Evolutionary conservation across 495 filamentous ascomycete species (phyloP).

Genomic region (Xylaria cubensis): DNA sequence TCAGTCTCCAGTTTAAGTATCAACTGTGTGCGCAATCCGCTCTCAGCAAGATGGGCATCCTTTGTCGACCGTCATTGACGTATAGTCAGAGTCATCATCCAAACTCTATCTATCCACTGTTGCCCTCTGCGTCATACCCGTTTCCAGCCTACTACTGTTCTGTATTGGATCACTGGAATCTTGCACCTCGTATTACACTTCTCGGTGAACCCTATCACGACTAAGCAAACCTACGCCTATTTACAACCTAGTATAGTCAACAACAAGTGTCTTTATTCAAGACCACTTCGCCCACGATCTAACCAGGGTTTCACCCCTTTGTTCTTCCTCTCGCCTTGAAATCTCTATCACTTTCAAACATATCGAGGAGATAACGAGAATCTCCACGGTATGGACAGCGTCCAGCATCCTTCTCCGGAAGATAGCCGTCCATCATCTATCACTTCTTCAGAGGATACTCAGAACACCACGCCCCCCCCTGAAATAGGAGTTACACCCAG

Average conservation of each 20-base stretch:
- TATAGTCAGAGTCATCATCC: slow-evolving; percentile 10
- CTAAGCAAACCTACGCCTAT: background rate
- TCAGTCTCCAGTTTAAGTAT: slow-evolving; percentile 18
- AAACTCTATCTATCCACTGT: slow-evolving; percentile 19
- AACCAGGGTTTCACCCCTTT: background rate
- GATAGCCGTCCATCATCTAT: slow-evolving; percentile 7
- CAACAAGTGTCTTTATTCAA: background rate
- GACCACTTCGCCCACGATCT: background rate
- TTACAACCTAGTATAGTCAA: background rate
- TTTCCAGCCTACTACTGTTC: background rate
- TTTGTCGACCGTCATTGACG: background rate
- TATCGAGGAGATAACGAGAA: background rate
- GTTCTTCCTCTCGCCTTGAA: background rate
- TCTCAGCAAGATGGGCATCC: background rate
- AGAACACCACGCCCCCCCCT: background rate
- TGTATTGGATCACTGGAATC: background rate
- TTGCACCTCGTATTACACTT: background rate
- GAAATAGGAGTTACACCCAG: slow-evolving; percentile 8
- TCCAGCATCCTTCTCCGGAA: slow-evolving; percentile 7
- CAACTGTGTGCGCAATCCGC: background rate
- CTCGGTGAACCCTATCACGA: background rate
- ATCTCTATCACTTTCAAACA: background rate
- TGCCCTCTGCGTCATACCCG: slow-evolving; percentile 16
- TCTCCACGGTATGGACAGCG: slow-evolving; percentile 16
- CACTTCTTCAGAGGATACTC: background rate